A percentile compares a stretch with the other conserved stretches of the same genome.
Evolutionary conservation across 371 early-diverging fungal genomes (phyloP).

Genomic region (Rhizopus arrhizus): DNA sequence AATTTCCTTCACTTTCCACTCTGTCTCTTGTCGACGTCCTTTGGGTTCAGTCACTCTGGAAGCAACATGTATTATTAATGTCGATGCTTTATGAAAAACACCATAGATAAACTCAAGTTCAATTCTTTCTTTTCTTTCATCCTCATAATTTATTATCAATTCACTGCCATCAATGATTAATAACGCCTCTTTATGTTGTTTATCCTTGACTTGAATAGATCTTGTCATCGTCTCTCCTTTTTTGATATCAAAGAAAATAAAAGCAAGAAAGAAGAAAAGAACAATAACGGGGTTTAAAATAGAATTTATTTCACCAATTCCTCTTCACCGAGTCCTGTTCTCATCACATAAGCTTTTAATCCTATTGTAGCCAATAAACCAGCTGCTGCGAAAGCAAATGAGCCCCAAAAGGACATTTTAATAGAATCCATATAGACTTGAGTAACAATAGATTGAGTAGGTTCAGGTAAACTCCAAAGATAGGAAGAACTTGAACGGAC

Average conservation of each 20-base stretch:
- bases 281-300: background rate
- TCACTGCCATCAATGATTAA: background rate
- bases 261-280: conserved; percentile 4
- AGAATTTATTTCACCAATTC: background rate
- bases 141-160: background rate
- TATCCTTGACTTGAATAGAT: background rate
- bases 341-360: conserved; percentile 39
- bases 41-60: background rate
- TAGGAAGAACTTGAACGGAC: conserved; percentile 42
- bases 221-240: background rate
- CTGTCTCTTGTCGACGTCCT: background rate
- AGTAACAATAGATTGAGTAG: conserved; percentile 26
- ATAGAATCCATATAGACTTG: conserved; percentile 40
- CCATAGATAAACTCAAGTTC: conserved; percentile 21
- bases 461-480: conserved; percentile 31
- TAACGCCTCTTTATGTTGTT: background rate
- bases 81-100: background rate
- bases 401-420: conserved; percentile 38
- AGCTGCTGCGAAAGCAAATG: conserved; percentile 35
- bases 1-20: background rate
- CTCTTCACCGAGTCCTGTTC: conserved; percentile 15
- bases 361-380: conserved; percentile 33
- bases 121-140: conserved; percentile 9
- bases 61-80: background rate
- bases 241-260: background rate